Evolutionary conservation across 345 rosid genomes (phyloP), one percentile per base, ranked within the genome.

Genomic region (Euclidium syriacum): DNA sequence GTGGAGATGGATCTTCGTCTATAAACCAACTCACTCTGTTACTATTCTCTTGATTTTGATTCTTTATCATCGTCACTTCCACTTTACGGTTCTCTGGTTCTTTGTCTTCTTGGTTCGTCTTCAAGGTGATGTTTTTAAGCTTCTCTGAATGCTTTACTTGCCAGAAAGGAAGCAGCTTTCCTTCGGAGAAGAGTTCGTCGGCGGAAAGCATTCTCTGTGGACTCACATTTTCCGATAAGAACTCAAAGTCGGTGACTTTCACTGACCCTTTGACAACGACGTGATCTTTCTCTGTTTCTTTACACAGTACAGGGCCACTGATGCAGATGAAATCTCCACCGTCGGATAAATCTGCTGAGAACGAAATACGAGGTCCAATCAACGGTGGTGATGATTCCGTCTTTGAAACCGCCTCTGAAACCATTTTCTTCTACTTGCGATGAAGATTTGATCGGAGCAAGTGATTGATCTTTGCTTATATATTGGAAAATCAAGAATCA

Each of bases 1-100:
- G 78, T 32, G 99, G 99, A 49, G 99, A 94, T 44, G 97, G 97
- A 48, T 94, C 97, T 43, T 94, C 99, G 52, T 94, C 97, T 20
- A 84, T 74, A 71, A 80, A 87, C 97, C 97, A 90, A 58, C 62
- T 79, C 9, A 74, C 77, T 48, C 77, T 80, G 38, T 67, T 51
- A 40, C 68, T 81, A 11, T 70, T 82, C 58, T 81, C 76, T 46
- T 42, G 72, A 26, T 65, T 62, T 49, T 57, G 41, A 3, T 34
- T 57, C 73, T 34, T 68, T 38, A n/a, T 44, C 32, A 14, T 46
- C 20, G 6, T 44, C 11, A 51, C 36, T 58, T 65, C 72, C 10
- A 16, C 71, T 52, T 42, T 67, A 40, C 62, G 76, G 5, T 44
- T 50, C 39, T 36, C 70, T 32, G 38, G 75, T 17, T 23, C 73